These are phyloP conservation scores for Camelina neglecta DNA, from an alignment of 345 rosid genomes.

Conservation along the genomic window DNA sequence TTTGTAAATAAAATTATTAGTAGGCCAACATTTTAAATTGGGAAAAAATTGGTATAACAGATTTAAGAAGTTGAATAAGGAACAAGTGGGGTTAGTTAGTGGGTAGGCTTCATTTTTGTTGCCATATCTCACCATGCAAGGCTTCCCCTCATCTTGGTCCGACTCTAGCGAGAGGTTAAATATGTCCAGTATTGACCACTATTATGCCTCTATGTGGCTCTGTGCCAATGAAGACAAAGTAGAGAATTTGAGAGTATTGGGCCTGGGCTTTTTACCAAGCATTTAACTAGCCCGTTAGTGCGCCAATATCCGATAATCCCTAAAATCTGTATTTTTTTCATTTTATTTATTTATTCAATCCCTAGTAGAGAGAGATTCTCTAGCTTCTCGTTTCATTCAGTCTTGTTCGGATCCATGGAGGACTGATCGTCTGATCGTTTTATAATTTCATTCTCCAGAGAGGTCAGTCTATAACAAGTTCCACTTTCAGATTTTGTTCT, in stretches of 20 bases:
- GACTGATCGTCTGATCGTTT: background rate
- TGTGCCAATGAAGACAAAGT: background rate
- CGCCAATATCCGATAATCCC: conserved; percentile 36
- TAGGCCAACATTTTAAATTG: background rate
- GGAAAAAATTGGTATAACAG: background rate
- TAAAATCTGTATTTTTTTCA: too few species aligned
- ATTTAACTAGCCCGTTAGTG: conserved; percentile 22
- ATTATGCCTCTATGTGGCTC: too few species aligned
- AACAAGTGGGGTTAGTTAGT: background rate
- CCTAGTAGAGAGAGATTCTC: too few species aligned
- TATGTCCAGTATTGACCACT: too few species aligned
- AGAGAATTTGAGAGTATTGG: background rate
- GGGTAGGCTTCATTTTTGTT: background rate
- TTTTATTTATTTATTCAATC: too few species aligned
- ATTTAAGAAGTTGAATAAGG: background rate
- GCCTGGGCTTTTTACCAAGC: conserved; percentile 16
- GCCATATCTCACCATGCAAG: too few species aligned
- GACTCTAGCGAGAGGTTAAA: too few species aligned
- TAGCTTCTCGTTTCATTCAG: conserved; percentile 5
- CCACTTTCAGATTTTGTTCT: background rate
- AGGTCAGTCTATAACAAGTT: conserved; percentile 19
- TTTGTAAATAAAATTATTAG: background rate
- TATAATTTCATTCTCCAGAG: background rate
- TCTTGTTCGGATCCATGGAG: conserved; percentile 22
- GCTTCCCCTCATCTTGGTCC: too few species aligned